phyloP scores from a whole-genome alignment of 768 basidiomycete species.

The Termitomyces sp. region DNA sequence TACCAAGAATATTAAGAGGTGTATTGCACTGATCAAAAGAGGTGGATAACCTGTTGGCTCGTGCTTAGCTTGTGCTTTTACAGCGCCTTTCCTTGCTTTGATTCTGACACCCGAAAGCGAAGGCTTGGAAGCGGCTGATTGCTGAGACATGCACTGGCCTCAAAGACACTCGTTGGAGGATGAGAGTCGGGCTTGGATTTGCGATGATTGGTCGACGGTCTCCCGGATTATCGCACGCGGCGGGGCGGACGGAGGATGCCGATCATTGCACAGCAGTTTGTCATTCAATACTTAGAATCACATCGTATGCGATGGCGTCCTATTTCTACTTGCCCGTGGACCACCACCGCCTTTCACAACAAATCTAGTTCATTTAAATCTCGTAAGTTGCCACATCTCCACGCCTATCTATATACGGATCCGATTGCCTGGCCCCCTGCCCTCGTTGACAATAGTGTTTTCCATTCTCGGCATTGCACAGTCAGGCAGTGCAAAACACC shows the following conservation, averaged over 20 bases:
- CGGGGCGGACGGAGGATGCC: conserved; percentile 12
- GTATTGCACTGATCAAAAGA: conserved; percentile 10
- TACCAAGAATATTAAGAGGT: conserved; percentile 24
- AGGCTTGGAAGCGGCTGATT: conserved; percentile 80
- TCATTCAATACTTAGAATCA: too few relatives aligned
- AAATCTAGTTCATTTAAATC: background rate
- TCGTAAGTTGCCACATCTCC: background rate
- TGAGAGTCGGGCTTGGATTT: conserved; percentile 7
- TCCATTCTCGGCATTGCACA: background rate
- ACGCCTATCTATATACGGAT: background rate
- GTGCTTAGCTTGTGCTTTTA: conserved; percentile 92
- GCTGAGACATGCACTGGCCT: conserved; percentile 83
- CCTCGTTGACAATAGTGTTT: background rate
- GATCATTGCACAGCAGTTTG: conserved; percentile 4
- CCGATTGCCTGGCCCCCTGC: background rate
- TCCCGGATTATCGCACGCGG: conserved; percentile 7
- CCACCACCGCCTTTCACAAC: background rate
- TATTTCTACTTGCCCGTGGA: too few relatives aligned
- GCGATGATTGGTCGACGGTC: background rate
- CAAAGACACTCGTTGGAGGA: conserved; percentile 15
- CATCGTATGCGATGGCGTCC: too few relatives aligned
- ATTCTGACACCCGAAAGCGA: conserved; percentile 91
- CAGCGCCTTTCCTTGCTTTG: conserved; percentile 89
- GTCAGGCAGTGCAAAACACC: background rate
- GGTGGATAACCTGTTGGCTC: conserved; percentile 63